Evolutionary conservation across 2,329 filamentous ascomycete species (phyloP).

Genomic region (Blumeria hordei): DNA sequence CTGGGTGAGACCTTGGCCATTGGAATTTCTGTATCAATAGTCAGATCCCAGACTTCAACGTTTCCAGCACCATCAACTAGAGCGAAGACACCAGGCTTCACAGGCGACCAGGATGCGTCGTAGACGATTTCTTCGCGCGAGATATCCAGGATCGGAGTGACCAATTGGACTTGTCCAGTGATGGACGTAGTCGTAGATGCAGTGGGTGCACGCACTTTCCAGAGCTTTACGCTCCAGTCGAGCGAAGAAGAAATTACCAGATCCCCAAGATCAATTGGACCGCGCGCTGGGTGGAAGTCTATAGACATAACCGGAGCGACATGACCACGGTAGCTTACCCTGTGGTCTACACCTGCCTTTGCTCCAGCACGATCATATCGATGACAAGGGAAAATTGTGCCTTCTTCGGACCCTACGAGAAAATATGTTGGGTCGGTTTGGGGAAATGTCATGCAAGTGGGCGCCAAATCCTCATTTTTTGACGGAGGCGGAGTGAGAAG

Average conservation of each 20-base stretch:
- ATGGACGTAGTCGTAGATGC: conserved; percentile 35
- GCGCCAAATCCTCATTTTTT: conserved; percentile 83
- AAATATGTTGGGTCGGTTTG: conserved; percentile 93
- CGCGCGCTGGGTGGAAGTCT: conserved; percentile 80
- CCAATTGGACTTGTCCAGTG: conserved; percentile 23
- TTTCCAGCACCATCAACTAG: conserved; percentile 82
- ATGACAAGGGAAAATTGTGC: conserved; percentile 87
- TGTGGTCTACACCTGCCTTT: conserved; percentile 80
- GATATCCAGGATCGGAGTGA: conserved; percentile 66
- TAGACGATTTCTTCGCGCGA: conserved; percentile 91
- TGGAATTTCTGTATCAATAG: conserved; percentile 76
- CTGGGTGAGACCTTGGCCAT: conserved; percentile 58
- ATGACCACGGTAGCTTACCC: conserved; percentile 73
- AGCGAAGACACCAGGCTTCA: conserved; percentile 83
- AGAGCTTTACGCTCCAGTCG: conserved; percentile 94
- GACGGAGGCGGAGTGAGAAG: conserved; percentile 65
- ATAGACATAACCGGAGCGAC: conserved; percentile 88
- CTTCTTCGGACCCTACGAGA: conserved; percentile 89
- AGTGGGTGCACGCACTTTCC: conserved; percentile 71
- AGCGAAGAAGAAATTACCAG: conserved; percentile 77
- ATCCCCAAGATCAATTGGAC: conserved; percentile 83
- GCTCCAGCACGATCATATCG: conserved; percentile 91
- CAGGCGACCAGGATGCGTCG: conserved; percentile 82
- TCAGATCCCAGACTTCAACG: conserved; percentile 89
- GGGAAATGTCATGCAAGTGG: conserved; percentile 85